Evolutionary conservation across 768 basidiomycete genomes (phyloP), one percentile per base, ranked within the genome.

Genomic region (Kwoniella newhampshirensis): DNA sequence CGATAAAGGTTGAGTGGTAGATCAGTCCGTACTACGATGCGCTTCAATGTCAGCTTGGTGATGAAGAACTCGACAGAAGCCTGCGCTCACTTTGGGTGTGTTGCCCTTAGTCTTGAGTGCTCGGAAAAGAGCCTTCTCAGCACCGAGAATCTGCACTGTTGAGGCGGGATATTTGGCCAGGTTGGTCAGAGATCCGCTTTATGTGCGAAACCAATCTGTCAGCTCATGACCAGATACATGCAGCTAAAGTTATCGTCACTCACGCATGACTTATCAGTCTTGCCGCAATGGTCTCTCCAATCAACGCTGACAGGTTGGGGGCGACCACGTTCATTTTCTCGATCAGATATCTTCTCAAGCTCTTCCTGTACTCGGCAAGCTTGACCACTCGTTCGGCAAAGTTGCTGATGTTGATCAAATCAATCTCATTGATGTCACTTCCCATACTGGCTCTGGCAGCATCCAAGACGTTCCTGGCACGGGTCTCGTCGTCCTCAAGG

Each of bases 261-360:
- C 54, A 75, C 73, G 94, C 93, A 73, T 98, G 94, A 67, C 88
- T 90, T 81, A 96, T 96, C 56, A 96, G 79, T 45, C 91, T 82
- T 11, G 92, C 92, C 42, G 90, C 89, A 42, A 96, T 90, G 45
- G 91, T 85, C 78, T 96, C 91, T 28, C 91, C 91, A 2, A 94
- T 83, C 54, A 94, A 81, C 15, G 90, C 89, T 0, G 91, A 91
- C 73, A 96, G 78, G 73, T 87, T 94, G 1, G 94, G 94, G 11
- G 94, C 94, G 52, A 98, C 93, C 26, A 86, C 83, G 79, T 94
- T 91, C 94, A 97, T 98, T 81, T 98, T 98, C 80, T 97, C 94
- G 30, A 88, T 78, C 17, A 97, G 80, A 75, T 97, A 97, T 28
- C 84, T 81, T 46, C 91, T 81, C 55, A 98, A 82, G 20, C 86